Percentiles rank a stretch among this genome's conserved stretches.
Evolutionary conservation across 1,284 basidiomycete genomes (phyloP).

Genomic region (Trametes polyzona): DNA sequence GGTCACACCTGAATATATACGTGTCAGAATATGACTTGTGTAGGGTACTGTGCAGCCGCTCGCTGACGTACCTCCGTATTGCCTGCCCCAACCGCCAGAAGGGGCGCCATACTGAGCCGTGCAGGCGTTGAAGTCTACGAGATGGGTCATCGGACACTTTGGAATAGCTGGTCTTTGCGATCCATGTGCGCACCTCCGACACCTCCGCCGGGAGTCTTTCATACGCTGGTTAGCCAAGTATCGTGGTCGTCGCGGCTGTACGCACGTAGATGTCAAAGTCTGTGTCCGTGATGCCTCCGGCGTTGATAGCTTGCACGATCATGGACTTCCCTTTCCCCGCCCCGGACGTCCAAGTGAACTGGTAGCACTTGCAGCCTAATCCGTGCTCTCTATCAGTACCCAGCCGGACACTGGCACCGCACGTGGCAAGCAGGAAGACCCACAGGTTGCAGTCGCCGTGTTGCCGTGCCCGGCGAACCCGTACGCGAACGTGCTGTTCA

Average conservation of each 20-base stretch:
- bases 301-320: slow-evolving; percentile 32
- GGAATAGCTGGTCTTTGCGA: no score
- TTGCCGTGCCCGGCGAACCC: slow-evolving; percentile 30
- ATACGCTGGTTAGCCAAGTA: background rate
- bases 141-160: no score
- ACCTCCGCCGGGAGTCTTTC: slow-evolving; percentile 23
- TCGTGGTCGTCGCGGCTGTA: background rate
- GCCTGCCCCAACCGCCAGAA: slow-evolving; percentile 25
- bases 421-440: background rate
- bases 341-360: slow-evolving; percentile 30
- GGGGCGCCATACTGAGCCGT: slow-evolving; percentile 27
- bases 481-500: slow-evolving; percentile 29
- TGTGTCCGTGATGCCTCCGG: slow-evolving; percentile 27
- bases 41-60: background rate
- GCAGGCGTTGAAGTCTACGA: slow-evolving; percentile 28
- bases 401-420: no score
- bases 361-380: slow-evolving; percentile 29
- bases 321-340: slow-evolving; percentile 28
- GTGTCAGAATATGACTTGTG: background rate
- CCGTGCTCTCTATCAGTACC: no score
- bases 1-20: slow-evolving; percentile 17
- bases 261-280: slow-evolving; percentile 30
- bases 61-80: slow-evolving; percentile 23
- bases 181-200: slow-evolving; percentile 23
- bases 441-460: slow-evolving; percentile 26